A percentile compares a stretch with the other conserved stretches of the same genome.
phyloP scores from a whole-genome alignment of 176 grass and related monocot genomes.

The Bothriochloa decipiens region DNA sequence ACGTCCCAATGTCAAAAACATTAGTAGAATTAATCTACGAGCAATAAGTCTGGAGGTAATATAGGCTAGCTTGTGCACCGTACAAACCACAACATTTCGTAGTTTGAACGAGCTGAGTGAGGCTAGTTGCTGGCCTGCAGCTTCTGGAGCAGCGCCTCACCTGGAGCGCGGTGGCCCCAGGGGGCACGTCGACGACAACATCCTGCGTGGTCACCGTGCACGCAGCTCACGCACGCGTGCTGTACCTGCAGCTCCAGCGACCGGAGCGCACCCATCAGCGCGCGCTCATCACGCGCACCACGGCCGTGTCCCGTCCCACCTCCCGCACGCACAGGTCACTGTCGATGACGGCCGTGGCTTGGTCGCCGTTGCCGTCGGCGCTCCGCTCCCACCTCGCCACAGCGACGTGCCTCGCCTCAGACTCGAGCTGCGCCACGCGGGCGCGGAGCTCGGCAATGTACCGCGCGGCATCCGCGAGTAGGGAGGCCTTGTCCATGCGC shows the following conservation, averaged over 20 bases:
- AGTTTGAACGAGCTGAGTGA: not conserved
- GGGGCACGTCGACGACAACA: conserved; percentile 55
- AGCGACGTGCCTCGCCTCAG: conserved; percentile 36
- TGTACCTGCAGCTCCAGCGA: conserved; percentile 58
- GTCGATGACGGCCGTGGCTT: not conserved
- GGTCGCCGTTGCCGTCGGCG: not conserved
- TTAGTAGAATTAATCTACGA: not conserved
- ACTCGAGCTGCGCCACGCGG: conserved; percentile 43
- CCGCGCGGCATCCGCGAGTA: conserved; percentile 64
- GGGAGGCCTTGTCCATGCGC: conserved; percentile 88
- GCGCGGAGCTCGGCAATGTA: conserved; percentile 74
- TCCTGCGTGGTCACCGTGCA: conserved; percentile 64
- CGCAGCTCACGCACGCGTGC: conserved; percentile 58
- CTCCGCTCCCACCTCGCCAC: conserved; percentile 25
- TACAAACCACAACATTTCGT: not conserved
- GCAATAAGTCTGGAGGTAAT: not conserved
- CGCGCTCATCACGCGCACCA: conserved; percentile 47
- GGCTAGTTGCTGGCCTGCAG: conserved; percentile 33
- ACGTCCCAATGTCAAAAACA: not conserved
- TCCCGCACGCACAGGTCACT: conserved; percentile 37
- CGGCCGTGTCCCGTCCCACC: conserved; percentile 42
- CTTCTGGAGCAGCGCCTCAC: conserved; percentile 42
- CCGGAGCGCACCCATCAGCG: conserved; percentile 60
- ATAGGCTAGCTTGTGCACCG: not conserved
- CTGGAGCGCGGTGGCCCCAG: not conserved